Evolutionary conservation across 371 early-diverging fungal species (phyloP), one percentile per base, ranked within the genome.

Genomic region (Actinomortierella ambigua): DNA sequence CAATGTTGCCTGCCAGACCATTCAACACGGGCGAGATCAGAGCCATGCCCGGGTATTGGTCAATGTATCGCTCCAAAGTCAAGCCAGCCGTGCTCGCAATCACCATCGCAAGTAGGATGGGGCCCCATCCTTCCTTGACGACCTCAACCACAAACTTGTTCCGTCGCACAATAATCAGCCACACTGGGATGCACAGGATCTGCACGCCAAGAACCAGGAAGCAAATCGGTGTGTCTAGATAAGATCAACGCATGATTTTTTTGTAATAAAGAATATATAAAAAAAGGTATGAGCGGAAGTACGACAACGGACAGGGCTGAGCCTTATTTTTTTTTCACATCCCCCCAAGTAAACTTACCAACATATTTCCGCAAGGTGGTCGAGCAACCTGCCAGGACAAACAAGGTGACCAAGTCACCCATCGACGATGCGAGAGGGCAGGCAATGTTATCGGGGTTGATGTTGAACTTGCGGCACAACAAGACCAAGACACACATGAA

Each of bases 51-150:
- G 86, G 85, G 57, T 80, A 94, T 27, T 77, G 68, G 46, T 85
- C 85, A 7, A 94, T 89, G 61, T 84, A 91, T 9, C 80, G 75
- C 60, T 93, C 93, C 49, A 95, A 75, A 0, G 93, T 79, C 34
- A 94, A 69, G 26, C 95, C 95, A 13, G 92, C 91, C 29, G 93
- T 73, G 53, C 81, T 91, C 13, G 93, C 88, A 50, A 93, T 93
- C 3, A 86, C 75, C 83, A 93, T 90, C 17, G 95, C 92, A 6
- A 85, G 68, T 9, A 93, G 75, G 15, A 95, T 78, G 0, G 94
- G 90, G 0, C 83, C 77, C 93, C 93, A 95, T 11, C 94, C 95
- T 18, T 79, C 80, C 46, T 81, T 78, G 7, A 93, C 60, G 14
- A 91, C 79, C 39, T 85, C 82, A 9, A 82, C 77, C 17, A 90